phyloP scores from a whole-genome alignment of 1,139 yeast genomes.

The Ogataea hybrid region DNA sequence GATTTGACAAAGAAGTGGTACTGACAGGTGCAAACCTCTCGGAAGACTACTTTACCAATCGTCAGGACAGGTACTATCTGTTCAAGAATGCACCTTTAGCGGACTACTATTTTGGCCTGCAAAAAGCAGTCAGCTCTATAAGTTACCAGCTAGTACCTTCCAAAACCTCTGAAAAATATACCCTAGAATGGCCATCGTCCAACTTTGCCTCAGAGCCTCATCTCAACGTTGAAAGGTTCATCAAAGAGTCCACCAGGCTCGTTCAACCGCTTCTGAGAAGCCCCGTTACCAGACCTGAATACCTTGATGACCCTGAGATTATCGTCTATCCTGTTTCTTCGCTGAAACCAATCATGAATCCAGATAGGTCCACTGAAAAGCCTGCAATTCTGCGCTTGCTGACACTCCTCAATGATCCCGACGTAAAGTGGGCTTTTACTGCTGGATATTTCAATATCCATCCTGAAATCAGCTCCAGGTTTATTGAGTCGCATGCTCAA shows the following conservation, averaged over 20 bases:
- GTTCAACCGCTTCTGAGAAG: slow-evolving; percentile 55
- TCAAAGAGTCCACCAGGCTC: slow-evolving; percentile 55
- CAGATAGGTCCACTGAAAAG: slow-evolving; percentile 76
- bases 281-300: slow-evolving; percentile 31
- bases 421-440: slow-evolving; percentile 80
- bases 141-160: slow-evolving; percentile 64
- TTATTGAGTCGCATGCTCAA: slow-evolving; percentile 56
- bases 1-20: slow-evolving; percentile 87
- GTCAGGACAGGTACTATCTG: slow-evolving; percentile 89
- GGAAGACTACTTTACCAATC: slow-evolving; percentile 87
- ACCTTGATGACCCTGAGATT: slow-evolving; percentile 43
- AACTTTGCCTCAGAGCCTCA: slow-evolving; percentile 75
- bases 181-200: slow-evolving; percentile 72
- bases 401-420: slow-evolving; percentile 53
- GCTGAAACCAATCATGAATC: slow-evolving; percentile 72
- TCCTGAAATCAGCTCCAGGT: slow-evolving; percentile 63
- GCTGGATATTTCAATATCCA: slow-evolving; percentile 97
- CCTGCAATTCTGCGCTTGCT: slow-evolving; percentile 62
- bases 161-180: slow-evolving; percentile 48
- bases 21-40: slow-evolving; percentile 92
- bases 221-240: slow-evolving; percentile 53
- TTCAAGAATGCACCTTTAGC: slow-evolving; percentile 59
- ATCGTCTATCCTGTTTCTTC: slow-evolving; percentile 92
- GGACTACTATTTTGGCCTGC: slow-evolving; percentile 71
- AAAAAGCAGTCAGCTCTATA: slow-evolving; percentile 60